phyloP scores from a whole-genome alignment of 164 flowering plant genomes.

The Annona squamosa region DNA sequence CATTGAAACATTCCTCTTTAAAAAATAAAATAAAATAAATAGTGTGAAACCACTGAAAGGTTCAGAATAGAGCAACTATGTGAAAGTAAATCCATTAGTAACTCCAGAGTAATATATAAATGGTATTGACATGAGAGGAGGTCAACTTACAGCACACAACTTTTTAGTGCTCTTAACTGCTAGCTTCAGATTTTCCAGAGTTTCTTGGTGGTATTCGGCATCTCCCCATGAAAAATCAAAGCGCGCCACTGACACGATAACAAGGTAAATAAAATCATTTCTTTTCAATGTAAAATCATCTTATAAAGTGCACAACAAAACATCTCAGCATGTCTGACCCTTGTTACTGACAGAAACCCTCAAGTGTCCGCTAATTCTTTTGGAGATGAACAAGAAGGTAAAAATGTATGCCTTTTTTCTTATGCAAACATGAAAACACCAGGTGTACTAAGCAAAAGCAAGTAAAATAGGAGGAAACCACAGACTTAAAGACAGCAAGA shows the following conservation, averaged over 20 bases:
- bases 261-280: not conserved
- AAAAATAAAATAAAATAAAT: too few relatives aligned
- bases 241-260: slow-evolving; percentile 55
- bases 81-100: not conserved
- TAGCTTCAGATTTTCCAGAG: slow-evolving; percentile 72
- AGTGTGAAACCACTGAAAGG: not conserved
- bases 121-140: not conserved
- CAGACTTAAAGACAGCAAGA: too few relatives aligned
- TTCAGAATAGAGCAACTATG: not conserved
- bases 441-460: too few relatives aligned
- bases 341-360: too few relatives aligned
- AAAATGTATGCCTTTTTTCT: too few relatives aligned
- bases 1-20: not conserved
- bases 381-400: too few relatives aligned
- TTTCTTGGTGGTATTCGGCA: slow-evolving; percentile 73
- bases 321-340: too few relatives aligned
- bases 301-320: too few relatives aligned
- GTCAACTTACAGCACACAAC: slow-evolving; percentile 72
- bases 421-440: too few relatives aligned
- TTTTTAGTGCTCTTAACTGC: slow-evolving; percentile 82
- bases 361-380: too few relatives aligned
- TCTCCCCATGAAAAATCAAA: slow-evolving; percentile 94
- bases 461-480: too few relatives aligned
- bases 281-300: too few relatives aligned
- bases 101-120: not conserved